Conservation (phyloP, 2,329 filamentous ascomycete genomes). For the Harringtonia lauricola region DNA sequence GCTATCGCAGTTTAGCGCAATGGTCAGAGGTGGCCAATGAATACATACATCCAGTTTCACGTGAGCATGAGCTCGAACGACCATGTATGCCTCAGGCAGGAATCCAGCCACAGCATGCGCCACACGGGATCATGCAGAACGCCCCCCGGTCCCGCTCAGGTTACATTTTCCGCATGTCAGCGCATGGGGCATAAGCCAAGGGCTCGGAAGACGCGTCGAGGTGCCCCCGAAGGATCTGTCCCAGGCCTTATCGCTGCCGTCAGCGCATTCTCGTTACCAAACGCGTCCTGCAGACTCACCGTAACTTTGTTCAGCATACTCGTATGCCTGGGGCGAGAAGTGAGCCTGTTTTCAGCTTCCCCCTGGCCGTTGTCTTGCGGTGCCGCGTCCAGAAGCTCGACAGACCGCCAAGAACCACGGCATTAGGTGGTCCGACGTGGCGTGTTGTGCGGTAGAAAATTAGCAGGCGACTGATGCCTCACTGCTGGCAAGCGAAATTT, state of each 20-base stretch:
- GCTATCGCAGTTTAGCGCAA: not conserved
- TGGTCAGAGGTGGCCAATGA: not conserved
- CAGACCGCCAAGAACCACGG: not conserved
- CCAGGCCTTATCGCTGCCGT: too few relatives aligned
- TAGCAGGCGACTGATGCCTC: not conserved
- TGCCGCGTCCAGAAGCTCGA: too few relatives aligned
- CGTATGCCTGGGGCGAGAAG: too few relatives aligned
- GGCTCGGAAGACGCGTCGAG: too few relatives aligned
- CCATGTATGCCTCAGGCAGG: not conserved
- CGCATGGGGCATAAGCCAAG: too few relatives aligned
- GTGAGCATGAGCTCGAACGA: not conserved
- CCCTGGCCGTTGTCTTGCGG: not conserved
- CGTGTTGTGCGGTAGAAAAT: conserved; percentile 2
- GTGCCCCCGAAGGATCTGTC: too few relatives aligned
- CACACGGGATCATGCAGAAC: not conserved
- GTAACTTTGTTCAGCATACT: too few relatives aligned
- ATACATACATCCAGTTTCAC: not conserved
- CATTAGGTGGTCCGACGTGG: conserved; percentile 8
- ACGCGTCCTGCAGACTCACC: too few relatives aligned
- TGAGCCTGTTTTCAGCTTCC: too few relatives aligned
- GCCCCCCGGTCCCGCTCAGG: too few relatives aligned
- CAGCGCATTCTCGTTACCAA: too few relatives aligned
- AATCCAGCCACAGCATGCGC: not conserved
- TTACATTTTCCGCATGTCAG: too few relatives aligned
- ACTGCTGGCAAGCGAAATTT: conserved; percentile 3